Percentiles rank a stretch among this genome's conserved stretches.
These are phyloP conservation scores for Xylaria sp. DNA, from an alignment of 2,329 filamentous ascomycete species.

Conservation along the genomic window DNA sequence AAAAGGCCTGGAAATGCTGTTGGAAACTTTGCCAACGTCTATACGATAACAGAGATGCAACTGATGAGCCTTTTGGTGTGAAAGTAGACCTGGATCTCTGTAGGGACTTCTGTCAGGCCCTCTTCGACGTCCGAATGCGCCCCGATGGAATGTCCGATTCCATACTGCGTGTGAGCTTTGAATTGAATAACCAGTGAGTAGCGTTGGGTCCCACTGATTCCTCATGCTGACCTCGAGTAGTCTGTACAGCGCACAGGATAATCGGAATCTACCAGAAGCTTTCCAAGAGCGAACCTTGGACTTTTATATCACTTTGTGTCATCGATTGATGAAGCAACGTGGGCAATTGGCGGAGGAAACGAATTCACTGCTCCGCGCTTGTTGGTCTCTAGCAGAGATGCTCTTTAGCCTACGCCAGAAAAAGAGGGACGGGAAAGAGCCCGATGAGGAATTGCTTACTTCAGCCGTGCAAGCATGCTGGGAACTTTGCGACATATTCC, in stretches of 20 bases:
- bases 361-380: constrained; percentile 84
- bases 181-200: constrained; percentile 87
- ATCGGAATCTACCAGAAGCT: constrained; percentile 79
- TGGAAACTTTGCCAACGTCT: constrained; percentile 93
- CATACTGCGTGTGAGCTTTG: constrained; percentile 89
- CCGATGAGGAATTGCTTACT: constrained; percentile 85
- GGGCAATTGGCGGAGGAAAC: constrained; percentile 82
- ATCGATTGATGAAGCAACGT: constrained; percentile 95
- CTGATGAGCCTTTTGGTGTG: constrained; percentile 73
- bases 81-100: constrained; percentile 85
- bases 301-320: constrained; percentile 93
- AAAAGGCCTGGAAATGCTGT: constrained; percentile 92
- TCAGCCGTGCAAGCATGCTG: constrained; percentile 93
- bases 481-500: constrained; percentile 93
- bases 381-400: constrained; percentile 93
- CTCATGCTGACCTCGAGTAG: constrained; percentile 50
- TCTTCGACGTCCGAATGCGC: constrained; percentile 86
- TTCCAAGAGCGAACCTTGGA: constrained; percentile 92
- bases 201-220: background rate
- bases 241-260: constrained; percentile 90
- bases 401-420: constrained; percentile 90
- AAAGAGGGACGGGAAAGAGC: constrained; percentile 74
- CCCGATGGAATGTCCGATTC: constrained; percentile 86
- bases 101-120: constrained; percentile 88
- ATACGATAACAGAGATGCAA: constrained; percentile 82